A percentile compares a stretch with the other conserved stretches of the same genome.
Conservation (phyloP, 805 yeast genomes). For the Hanseniaspora nectarophila region DNA sequence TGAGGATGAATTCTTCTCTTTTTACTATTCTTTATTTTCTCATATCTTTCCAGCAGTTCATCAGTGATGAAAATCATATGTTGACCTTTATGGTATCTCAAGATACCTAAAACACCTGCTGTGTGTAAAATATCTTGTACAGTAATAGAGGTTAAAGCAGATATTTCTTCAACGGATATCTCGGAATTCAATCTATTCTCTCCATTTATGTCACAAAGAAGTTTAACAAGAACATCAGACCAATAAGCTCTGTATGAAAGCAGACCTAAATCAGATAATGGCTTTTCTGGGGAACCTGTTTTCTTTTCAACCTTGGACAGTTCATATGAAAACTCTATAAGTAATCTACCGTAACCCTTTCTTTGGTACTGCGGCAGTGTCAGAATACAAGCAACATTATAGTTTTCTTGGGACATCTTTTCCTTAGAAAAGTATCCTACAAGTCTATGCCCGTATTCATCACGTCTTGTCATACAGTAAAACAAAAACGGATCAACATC, state of each 20-base stretch:
- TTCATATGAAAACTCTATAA: conserved; percentile 89
- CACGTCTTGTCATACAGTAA: conserved; percentile 87
- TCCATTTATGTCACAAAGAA: conserved; percentile 36
- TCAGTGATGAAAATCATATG: conserved; percentile 81
- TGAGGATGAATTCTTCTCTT: conserved; percentile 64
- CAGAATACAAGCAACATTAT: conserved; percentile 92
- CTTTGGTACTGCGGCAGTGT: conserved; percentile 94
- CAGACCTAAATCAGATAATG: conserved; percentile 86
- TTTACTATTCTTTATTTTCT: conserved; percentile 55
- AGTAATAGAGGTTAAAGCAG: conserved; percentile 81
- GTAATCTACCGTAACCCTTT: conserved; percentile 81
- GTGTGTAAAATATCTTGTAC: conserved; percentile 92
- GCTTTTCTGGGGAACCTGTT: conserved; percentile 95
- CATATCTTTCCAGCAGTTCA: conserved; percentile 64
- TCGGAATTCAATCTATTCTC: conserved; percentile 43
- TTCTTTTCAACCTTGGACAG: conserved; percentile 78
- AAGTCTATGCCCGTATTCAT: conserved; percentile 84
- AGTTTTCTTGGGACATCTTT: conserved; percentile 87
- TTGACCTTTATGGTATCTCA: conserved; percentile 89
- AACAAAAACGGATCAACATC: conserved; percentile 97
- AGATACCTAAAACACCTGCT: conserved; percentile 76
- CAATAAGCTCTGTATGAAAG: conserved; percentile 90
- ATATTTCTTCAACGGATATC: conserved; percentile 80
- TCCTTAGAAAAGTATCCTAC: conserved; percentile 96
- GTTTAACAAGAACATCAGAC: conserved; percentile 76